Evolutionary conservation across 116 monocot species (phyloP).

Genomic region (Iris pallida): DNA sequence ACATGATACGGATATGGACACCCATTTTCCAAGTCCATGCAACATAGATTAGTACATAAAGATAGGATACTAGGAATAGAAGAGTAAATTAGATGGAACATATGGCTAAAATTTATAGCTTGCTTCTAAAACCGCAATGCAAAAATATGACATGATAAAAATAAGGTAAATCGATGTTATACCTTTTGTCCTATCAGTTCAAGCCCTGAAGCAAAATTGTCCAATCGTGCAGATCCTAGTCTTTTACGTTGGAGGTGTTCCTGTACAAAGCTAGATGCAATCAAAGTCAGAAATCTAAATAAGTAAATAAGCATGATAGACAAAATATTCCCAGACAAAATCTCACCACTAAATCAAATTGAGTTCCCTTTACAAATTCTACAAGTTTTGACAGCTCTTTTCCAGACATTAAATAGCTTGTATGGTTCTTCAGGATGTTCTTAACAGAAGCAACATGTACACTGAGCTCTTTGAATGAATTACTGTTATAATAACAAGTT

Average conservation of each 20-base stretch:
- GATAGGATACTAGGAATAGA: too few species aligned
- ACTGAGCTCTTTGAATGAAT: constrained; percentile 86
- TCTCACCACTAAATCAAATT: constrained; percentile 99
- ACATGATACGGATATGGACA: too few species aligned
- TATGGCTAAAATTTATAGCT: too few species aligned
- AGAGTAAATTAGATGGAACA: too few species aligned
- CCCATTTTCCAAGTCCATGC: too few species aligned
- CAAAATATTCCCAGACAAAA: not conserved
- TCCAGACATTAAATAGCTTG: constrained; percentile 93
- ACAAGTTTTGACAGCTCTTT: constrained; percentile 99
- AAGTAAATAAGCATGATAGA: not conserved
- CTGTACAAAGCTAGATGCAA: constrained; percentile 29
- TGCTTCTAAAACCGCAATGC: too few species aligned
- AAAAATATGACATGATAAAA: constrained; percentile 6
- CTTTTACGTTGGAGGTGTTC: constrained; percentile 96
- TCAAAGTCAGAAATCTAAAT: constrained; percentile 4
- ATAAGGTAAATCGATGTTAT: constrained; percentile 8
- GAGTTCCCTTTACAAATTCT: constrained; percentile 99
- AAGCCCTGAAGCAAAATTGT: constrained; percentile 97
- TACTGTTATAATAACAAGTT: constrained; percentile 30
- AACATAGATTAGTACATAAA: too few species aligned
- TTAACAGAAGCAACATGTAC: constrained; percentile 93
- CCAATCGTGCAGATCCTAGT: constrained; percentile 81
- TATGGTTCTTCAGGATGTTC: constrained; percentile 95
- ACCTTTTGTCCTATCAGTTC: constrained; percentile 99